Evolutionary conservation across 768 basidiomycete genomes (phyloP).

Genomic region (Gloeopeniophorella convolvens): DNA sequence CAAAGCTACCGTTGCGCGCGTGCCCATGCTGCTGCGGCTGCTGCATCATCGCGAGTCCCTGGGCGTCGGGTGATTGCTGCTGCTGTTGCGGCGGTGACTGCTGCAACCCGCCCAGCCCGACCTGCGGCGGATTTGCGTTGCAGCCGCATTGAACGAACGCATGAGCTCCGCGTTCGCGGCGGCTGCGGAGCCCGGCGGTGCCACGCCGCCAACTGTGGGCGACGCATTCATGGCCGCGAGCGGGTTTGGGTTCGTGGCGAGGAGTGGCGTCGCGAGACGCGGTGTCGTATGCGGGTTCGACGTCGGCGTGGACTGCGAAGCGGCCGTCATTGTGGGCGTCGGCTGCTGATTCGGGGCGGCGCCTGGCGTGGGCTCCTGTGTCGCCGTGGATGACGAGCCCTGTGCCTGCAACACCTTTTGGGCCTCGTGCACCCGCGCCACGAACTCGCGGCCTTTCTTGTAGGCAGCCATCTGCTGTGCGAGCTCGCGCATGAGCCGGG

Average conservation of each 20-base stretch:
- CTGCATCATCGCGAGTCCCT: background rate
- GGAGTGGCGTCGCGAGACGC: slow-evolving; percentile 2
- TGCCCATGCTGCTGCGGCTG: background rate
- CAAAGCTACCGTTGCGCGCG: background rate
- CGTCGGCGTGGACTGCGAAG: slow-evolving; percentile 3
- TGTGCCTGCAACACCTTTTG: slow-evolving; percentile 5
- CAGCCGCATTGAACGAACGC: slow-evolving; percentile 1
- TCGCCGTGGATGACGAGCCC: background rate
- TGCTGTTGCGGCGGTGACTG: too few relatives aligned
- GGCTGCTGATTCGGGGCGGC: slow-evolving; percentile 2
- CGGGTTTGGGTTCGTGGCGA: slow-evolving; percentile 1
- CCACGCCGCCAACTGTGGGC: background rate
- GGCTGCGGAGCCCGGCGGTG: background rate
- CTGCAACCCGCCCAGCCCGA: background rate
- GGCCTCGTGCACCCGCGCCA: background rate
- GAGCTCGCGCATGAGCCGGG: background rate
- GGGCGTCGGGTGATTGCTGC: slow-evolving; percentile 1
- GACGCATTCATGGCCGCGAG: background rate
- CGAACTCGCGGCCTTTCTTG: slow-evolving; percentile 1
- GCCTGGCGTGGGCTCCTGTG: background rate
- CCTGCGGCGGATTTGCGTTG: slow-evolving; percentile 7
- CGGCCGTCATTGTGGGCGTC: slow-evolving; percentile 1
- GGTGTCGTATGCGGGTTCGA: slow-evolving; percentile 7
- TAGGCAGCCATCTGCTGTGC: background rate
- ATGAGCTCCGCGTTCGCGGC: slow-evolving; percentile 4